Conservation (phyloP, 805 yeast species). For the Candida berthetii region DNA sequence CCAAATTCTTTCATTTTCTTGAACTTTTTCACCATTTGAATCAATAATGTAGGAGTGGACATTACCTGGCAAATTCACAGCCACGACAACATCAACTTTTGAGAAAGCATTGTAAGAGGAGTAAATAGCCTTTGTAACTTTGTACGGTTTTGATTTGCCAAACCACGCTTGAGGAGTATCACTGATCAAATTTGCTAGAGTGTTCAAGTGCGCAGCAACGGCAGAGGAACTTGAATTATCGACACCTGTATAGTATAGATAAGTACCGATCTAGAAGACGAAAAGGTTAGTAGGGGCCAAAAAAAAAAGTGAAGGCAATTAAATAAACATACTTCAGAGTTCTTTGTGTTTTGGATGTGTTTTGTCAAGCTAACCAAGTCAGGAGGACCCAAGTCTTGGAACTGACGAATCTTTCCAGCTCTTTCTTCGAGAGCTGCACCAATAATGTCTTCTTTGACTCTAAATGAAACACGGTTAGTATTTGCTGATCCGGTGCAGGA, state of each 20-base stretch:
- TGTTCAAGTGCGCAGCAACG: conserved; percentile 69
- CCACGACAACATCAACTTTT: conserved; percentile 63
- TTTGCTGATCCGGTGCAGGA: too few species aligned
- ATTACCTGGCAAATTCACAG: conserved; percentile 71
- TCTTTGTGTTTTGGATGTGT: conserved; percentile 56
- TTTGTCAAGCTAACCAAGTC: conserved; percentile 56
- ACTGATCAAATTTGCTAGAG: conserved; percentile 55
- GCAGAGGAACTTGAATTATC: conserved; percentile 75
- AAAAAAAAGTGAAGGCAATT: not conserved
- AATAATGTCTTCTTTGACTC: conserved; percentile 51
- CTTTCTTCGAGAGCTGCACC: conserved; percentile 62
- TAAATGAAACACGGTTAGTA: conserved; percentile 5
- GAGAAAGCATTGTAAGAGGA: conserved; percentile 69
- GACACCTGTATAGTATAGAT: conserved; percentile 66
- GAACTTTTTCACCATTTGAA: conserved; percentile 41
- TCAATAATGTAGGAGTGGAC: conserved; percentile 47
- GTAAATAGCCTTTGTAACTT: conserved; percentile 65
- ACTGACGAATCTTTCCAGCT: conserved; percentile 49
- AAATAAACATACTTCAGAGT: conserved; percentile 8
- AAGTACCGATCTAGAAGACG: conserved; percentile 48
- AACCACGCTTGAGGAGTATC: conserved; percentile 73
- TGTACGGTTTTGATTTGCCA: conserved; percentile 65
- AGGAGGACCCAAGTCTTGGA: conserved; percentile 69
- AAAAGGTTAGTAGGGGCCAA: not conserved
- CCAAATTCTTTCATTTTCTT: conserved; percentile 49